Conservation (phyloP, 768 basidiomycete species). For the Lactarius quietus region DNA sequence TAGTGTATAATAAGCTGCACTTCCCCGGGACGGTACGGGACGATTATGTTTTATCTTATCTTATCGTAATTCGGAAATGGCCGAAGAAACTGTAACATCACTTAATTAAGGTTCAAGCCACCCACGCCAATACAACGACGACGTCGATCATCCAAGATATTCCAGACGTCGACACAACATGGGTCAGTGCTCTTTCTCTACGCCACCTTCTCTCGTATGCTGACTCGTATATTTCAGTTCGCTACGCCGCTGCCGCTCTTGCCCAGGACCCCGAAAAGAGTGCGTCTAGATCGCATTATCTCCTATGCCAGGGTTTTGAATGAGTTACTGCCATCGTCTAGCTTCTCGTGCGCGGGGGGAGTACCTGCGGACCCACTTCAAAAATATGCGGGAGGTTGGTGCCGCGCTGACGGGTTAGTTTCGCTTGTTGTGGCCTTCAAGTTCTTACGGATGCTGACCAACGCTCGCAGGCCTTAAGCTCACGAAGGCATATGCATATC, state of each 20-base stretch:
- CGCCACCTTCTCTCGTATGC: slow-evolving; percentile 3
- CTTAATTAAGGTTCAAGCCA: slow-evolving; percentile 25
- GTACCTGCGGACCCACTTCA: slow-evolving; percentile 99
- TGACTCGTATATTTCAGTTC: slow-evolving; percentile 51
- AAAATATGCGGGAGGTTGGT: slow-evolving; percentile 99
- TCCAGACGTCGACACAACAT: slow-evolving; percentile 41
- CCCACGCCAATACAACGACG: background rate
- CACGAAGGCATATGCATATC: slow-evolving; percentile 92
- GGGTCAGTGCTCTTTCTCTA: slow-evolving; percentile 32
- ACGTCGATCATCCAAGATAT: slow-evolving; percentile 9
- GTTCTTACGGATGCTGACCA: slow-evolving; percentile 4
- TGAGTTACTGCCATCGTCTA: slow-evolving; percentile 32
- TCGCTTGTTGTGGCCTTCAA: background rate
- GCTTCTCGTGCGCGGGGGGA: slow-evolving; percentile 92
- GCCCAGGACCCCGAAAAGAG: slow-evolving; percentile 96
- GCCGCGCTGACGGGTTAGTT: slow-evolving; percentile 82
- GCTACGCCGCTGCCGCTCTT: slow-evolving; percentile 86
- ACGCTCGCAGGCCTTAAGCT: slow-evolving; percentile 74
- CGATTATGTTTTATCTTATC: slow-evolving; percentile 6
- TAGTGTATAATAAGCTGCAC: background rate
- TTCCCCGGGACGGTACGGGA: background rate
- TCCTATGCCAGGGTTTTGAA: slow-evolving; percentile 22
- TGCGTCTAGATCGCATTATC: slow-evolving; percentile 38
- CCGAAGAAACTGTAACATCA: slow-evolving; percentile 18
- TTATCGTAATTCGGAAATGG: background rate